A percentile compares a stretch with the other conserved stretches of the same genome.
These are phyloP conservation scores for Cryoendolithus antarcticus DNA, from an alignment of 2,329 filamentous ascomycete genomes.

Conservation along the genomic window DNA sequence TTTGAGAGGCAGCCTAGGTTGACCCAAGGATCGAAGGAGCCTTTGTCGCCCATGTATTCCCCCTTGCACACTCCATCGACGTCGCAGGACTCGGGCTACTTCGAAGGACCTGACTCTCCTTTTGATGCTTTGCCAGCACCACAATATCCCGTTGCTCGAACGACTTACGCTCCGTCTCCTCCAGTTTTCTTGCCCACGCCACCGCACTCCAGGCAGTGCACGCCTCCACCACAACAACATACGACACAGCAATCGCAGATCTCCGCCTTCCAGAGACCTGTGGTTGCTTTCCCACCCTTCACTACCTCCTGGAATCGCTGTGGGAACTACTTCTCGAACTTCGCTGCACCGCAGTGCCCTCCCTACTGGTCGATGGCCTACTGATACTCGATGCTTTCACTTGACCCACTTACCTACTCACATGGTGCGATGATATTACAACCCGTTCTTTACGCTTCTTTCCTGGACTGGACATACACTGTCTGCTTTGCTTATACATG, in stretches of 20 bases:
- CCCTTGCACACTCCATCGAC: slow-evolving; percentile 25
- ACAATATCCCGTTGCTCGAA: slow-evolving; percentile 10
- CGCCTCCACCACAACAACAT: slow-evolving; percentile 16
- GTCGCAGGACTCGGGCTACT: slow-evolving; percentile 3
- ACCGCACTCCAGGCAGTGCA: slow-evolving; percentile 16
- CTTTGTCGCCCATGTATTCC: slow-evolving; percentile 30
- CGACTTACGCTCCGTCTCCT: not conserved
- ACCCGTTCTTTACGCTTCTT: no score
- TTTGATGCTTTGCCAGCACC: slow-evolving; percentile 19
- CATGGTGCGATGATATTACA: no score
- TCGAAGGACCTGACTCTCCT: slow-evolving; percentile 4
- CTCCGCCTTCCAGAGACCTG: slow-evolving; percentile 3
- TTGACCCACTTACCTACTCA: no score
- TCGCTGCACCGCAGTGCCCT: slow-evolving; percentile 5
- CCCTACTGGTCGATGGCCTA: slow-evolving; percentile 6
- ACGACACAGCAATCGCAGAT: slow-evolving; percentile 10
- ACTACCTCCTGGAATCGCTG: slow-evolving; percentile 4
- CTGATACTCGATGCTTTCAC: not conserved
- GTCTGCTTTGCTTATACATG: no score
- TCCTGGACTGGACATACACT: no score
- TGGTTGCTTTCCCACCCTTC: slow-evolving; percentile 4
- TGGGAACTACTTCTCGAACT: slow-evolving; percentile 6
- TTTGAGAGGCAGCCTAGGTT: slow-evolving; percentile 55
- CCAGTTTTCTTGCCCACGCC: slow-evolving; percentile 6
- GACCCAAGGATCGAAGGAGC: slow-evolving; percentile 39